These are phyloP conservation scores for Fusarium verticillioides DNA, from an alignment of 2,329 filamentous ascomycete genomes.

Conservation along the genomic window DNA sequence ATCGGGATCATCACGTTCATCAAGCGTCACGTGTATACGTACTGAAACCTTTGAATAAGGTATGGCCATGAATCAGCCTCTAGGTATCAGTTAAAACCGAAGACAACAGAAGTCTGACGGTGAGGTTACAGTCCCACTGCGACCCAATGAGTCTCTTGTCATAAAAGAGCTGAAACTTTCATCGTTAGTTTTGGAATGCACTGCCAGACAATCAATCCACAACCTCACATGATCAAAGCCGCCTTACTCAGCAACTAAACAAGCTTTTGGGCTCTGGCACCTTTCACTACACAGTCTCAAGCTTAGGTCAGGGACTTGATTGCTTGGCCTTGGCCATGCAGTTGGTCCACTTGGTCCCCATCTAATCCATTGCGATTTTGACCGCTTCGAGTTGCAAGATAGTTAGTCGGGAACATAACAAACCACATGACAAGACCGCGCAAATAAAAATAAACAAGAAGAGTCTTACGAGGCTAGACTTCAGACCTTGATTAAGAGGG, in stretches of 20 bases:
- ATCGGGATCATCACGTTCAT: neutral
- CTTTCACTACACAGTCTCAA: conserved; percentile 16
- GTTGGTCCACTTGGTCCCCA: conserved; percentile 1
- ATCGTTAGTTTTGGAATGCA: conserved; percentile 2
- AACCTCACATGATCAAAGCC: neutral
- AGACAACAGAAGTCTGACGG: neutral
- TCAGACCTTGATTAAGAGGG: neutral
- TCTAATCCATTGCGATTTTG: conserved; percentile 23
- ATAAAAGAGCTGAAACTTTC: neutral
- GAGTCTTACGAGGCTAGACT: neutral
- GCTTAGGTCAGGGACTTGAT: neutral
- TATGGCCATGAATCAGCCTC: neutral
- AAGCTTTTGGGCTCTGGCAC: conserved; percentile 7
- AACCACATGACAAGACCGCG: conserved; percentile 18
- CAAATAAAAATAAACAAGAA: conserved; percentile 21
- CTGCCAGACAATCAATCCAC: conserved; percentile 7
- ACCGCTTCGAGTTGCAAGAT: conserved; percentile 23
- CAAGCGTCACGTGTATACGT: neutral
- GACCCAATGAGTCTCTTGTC: neutral
- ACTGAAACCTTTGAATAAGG: neutral
- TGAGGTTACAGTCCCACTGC: neutral
- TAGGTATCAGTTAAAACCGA: neutral
- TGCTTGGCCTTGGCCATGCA: conserved; percentile 3
- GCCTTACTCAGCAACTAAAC: neutral
- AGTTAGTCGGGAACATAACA: conserved; percentile 32